These are phyloP conservation scores for Carex arenaria DNA, from an alignment of 202 grass and related monocot genomes.

Conservation along the genomic window DNA sequence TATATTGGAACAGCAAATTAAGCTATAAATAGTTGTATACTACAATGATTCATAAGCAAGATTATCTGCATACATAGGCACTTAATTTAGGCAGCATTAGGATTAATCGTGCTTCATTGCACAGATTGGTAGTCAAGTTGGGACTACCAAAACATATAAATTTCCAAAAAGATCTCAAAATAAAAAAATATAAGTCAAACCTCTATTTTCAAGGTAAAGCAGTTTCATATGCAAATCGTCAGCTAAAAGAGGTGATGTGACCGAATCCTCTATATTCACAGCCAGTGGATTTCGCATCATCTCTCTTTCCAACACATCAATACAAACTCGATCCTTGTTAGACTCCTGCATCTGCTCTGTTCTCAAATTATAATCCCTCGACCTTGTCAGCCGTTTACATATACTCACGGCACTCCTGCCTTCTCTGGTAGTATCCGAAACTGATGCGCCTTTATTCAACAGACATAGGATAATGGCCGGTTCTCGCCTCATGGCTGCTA, in stretches of 20 bases:
- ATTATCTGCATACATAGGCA: neutral
- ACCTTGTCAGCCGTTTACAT: constrained; percentile 69
- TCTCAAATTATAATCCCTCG: constrained; percentile 71
- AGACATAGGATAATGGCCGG: constrained; percentile 78
- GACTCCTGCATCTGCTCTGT: constrained; percentile 71
- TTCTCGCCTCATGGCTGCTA: constrained; percentile 95
- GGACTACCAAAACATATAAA: neutral
- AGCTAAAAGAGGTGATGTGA: constrained; percentile 89
- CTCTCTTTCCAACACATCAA: constrained; percentile 92
- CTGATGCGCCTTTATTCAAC: constrained; percentile 61
- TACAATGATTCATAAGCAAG: neutral
- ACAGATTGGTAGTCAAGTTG: neutral
- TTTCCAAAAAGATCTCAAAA: constrained; percentile 15
- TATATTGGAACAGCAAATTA: neutral
- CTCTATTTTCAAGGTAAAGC: constrained; percentile 97
- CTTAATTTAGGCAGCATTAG: neutral
- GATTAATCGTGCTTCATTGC: neutral
- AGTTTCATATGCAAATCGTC: constrained; percentile 91
- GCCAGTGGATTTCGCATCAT: constrained; percentile 62
- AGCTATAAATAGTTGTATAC: neutral
- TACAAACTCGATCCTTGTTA: constrained; percentile 91
- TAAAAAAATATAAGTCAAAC: constrained; percentile 29
- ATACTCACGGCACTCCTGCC: constrained; percentile 65
- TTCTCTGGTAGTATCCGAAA: constrained; percentile 58
- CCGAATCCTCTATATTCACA: constrained; percentile 61